phyloP scores from a whole-genome alignment of 345 rosid species.

The Populus ilicifolia region DNA sequence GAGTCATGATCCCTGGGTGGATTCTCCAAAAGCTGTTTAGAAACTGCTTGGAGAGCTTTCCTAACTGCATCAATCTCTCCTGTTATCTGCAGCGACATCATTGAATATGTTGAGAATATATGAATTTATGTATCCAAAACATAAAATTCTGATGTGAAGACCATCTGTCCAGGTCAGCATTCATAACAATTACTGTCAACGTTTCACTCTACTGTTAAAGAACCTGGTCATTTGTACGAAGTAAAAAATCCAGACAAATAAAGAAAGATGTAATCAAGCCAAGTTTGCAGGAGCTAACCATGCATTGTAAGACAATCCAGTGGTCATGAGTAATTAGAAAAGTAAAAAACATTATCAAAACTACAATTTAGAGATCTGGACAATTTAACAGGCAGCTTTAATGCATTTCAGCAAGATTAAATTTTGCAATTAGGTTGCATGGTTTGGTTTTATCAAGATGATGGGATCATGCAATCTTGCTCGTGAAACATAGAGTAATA shows the following conservation, averaged over 20 bases:
- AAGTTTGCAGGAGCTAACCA: too few relatives aligned
- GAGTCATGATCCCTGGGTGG: slow-evolving; percentile 42
- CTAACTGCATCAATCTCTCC: slow-evolving; percentile 61
- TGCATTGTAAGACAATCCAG: too few relatives aligned
- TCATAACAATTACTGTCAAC: not conserved
- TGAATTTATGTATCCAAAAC: not conserved
- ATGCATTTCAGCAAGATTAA: too few relatives aligned
- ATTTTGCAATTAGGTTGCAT: too few relatives aligned
- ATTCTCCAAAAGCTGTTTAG: slow-evolving; percentile 55
- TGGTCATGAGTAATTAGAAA: too few relatives aligned
- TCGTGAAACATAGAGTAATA: too few relatives aligned
- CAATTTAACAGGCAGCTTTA: too few relatives aligned
- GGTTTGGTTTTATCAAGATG: too few relatives aligned
- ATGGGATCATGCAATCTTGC: too few relatives aligned
- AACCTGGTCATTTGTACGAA: not conserved
- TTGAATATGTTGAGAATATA: not conserved
- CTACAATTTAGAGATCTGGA: too few relatives aligned
- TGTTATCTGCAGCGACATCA: slow-evolving; percentile 40
- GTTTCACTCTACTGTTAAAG: not conserved
- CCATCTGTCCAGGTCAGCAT: not conserved
- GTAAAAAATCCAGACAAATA: not conserved
- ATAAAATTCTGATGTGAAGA: not conserved
- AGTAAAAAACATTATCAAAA: too few relatives aligned
- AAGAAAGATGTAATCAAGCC: too few relatives aligned
- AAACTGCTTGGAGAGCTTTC: slow-evolving; percentile 55